Evolutionary conservation across 371 early-diverging fungal genomes (phyloP).

Genomic region (Mucor irregularis): DNA sequence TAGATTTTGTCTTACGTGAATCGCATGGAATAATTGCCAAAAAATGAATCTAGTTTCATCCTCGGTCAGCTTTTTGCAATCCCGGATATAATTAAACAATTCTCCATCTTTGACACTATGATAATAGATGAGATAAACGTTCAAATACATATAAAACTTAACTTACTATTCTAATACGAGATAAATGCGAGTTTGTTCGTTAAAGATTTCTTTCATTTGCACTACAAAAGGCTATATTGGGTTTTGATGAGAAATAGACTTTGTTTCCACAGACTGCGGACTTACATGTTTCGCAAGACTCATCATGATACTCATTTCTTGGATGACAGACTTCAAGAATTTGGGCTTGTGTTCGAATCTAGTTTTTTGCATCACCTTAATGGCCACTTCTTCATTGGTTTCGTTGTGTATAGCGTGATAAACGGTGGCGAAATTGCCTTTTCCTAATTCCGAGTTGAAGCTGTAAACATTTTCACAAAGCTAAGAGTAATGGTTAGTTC

Average conservation of each 20-base stretch:
- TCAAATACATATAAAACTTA: neutral
- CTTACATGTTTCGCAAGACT: slow-evolving; percentile 67
- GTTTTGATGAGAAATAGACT: neutral
- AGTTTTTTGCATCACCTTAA: slow-evolving; percentile 65
- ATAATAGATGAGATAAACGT: neutral
- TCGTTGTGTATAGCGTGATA: slow-evolving; percentile 46
- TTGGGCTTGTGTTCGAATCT: slow-evolving; percentile 48
- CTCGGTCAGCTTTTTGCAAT: slow-evolving; percentile 73
- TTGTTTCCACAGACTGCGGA: too few species aligned
- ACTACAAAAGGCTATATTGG: slow-evolving; percentile 19
- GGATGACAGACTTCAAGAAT: slow-evolving; percentile 58
- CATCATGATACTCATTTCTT: slow-evolving; percentile 76
- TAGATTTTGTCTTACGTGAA: slow-evolving; percentile 57
- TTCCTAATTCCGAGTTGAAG: slow-evolving; percentile 47
- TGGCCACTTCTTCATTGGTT: slow-evolving; percentile 55
- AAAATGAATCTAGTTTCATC: slow-evolving; percentile 79
- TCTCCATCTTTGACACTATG: slow-evolving; percentile 79
- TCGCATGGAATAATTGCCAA: slow-evolving; percentile 73
- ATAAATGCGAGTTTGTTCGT: slow-evolving; percentile 11
- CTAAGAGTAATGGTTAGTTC: slow-evolving; percentile 20
- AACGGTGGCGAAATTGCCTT: slow-evolving; percentile 73
- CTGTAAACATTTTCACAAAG: slow-evolving; percentile 59
- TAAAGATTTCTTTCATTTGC: slow-evolving; percentile 7
- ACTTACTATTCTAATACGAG: slow-evolving; percentile 23
- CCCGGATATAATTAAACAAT: slow-evolving; percentile 88